phyloP scores from a whole-genome alignment of 257 asterid species.

The Prunella vulgaris region DNA sequence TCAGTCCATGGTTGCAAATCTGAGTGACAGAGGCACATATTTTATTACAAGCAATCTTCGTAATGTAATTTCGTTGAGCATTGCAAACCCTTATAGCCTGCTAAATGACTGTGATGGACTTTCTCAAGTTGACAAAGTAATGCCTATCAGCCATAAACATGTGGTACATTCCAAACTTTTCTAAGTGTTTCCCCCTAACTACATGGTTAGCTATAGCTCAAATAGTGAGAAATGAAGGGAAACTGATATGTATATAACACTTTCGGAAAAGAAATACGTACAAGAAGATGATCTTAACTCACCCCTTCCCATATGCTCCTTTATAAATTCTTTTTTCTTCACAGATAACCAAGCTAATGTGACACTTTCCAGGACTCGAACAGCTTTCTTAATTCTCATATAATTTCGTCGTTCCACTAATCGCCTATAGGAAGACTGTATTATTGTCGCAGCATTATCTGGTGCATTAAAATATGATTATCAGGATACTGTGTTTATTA shows the following conservation, averaged over 20 bases:
- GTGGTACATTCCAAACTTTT: conserved; percentile 28
- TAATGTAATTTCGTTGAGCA: conserved; percentile 25
- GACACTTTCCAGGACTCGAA: conserved; percentile 52
- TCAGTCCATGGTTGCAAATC: not conserved
- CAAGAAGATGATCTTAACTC: conserved; percentile 34
- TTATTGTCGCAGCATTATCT: conserved; percentile 87
- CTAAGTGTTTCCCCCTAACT: conserved; percentile 41
- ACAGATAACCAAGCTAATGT: conserved; percentile 55
- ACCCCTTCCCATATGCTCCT: conserved; percentile 27
- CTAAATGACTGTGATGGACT: conserved; percentile 50
- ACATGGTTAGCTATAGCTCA: conserved; percentile 31
- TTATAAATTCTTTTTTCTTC: conserved; percentile 33
- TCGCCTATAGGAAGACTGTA: conserved; percentile 72
- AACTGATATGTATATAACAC: not conserved
- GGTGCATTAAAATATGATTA: conserved; percentile 25
- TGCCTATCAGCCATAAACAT: conserved; percentile 51
- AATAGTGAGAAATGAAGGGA: conserved; percentile 12
- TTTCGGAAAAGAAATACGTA: conserved; percentile 21
- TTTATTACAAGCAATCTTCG: conserved; percentile 18
- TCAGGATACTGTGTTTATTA: conserved; percentile 14
- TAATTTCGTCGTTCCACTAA: conserved; percentile 41
- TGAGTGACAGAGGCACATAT: not conserved
- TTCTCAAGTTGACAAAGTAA: conserved; percentile 48
- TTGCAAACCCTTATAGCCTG: conserved; percentile 54
- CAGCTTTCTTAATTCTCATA: conserved; percentile 49